Evolutionary conservation across 1,284 basidiomycete genomes (phyloP).

Genomic region (Ceratobasidium sp.): DNA sequence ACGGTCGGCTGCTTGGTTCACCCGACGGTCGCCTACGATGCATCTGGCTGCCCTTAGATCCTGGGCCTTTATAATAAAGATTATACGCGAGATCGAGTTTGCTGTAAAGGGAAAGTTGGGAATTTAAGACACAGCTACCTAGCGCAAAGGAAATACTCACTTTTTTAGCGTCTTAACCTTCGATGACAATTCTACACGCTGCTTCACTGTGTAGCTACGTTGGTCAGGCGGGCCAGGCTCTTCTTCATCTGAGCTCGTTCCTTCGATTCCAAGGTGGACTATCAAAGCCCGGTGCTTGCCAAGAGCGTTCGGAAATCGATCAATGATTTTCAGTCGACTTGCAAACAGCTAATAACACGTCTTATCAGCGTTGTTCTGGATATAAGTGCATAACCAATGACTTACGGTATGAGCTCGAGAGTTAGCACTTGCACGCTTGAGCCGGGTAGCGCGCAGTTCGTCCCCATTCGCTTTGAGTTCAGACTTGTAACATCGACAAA

Average conservation of each 20-base stretch:
- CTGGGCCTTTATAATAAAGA: background rate
- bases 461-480: background rate
- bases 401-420: slow-evolving; percentile 1
- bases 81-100: background rate
- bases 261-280: slow-evolving; percentile 3
- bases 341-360: background rate
- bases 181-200: background rate
- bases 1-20: background rate
- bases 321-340: background rate
- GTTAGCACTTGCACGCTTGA: background rate
- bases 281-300: background rate
- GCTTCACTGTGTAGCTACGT: background rate
- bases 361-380: background rate
- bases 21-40: background rate
- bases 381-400: background rate
- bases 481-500: background rate
- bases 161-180: background rate
- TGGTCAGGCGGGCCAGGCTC: background rate
- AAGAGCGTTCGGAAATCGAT: background rate
- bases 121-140: background rate
- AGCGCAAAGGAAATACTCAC: background rate
- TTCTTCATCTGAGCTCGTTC: slow-evolving; percentile 5
- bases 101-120: background rate
- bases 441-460: background rate
- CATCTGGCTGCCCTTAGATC: background rate